These are phyloP conservation scores for Xylaria palmicola DNA, from an alignment of 495 filamentous ascomycete species.

Conservation along the genomic window DNA sequence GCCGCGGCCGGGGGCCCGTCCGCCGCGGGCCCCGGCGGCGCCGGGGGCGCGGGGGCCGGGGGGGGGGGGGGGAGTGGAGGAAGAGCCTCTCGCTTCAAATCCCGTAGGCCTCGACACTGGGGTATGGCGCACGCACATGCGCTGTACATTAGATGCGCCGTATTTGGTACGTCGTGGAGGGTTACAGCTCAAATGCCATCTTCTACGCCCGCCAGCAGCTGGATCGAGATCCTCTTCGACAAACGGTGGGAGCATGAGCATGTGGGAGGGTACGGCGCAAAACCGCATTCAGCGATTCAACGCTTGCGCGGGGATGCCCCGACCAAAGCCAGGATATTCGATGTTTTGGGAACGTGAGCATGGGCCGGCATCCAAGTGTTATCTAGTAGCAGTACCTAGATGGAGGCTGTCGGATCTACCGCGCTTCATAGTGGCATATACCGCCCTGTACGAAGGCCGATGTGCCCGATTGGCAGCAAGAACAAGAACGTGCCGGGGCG, in stretches of 20 bases:
- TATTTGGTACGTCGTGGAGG: background rate
- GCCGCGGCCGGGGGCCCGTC: too few species aligned
- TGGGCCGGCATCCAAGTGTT: background rate
- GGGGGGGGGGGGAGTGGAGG: background rate
- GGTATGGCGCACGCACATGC: background rate
- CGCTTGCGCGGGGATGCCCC: background rate
- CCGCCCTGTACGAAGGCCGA: too few species aligned
- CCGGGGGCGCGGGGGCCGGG: background rate
- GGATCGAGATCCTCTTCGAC: conserved; percentile 9
- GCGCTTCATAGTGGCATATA: too few species aligned
- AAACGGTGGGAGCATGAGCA: too few species aligned
- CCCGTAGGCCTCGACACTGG: conserved; percentile 6
- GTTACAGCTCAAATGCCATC: background rate
- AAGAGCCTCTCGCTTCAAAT: conserved; percentile 13
- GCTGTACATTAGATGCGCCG: background rate
- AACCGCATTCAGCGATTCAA: background rate
- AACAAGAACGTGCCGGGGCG: background rate
- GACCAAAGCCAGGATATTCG: background rate
- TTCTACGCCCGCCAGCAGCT: background rate
- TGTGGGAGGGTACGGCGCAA: too few species aligned
- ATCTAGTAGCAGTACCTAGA: background rate
- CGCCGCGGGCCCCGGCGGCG: too few species aligned
- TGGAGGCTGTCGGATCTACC: too few species aligned
- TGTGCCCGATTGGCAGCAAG: background rate
- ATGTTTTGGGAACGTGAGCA: background rate